A percentile compares a stretch with the other conserved stretches of the same genome.
These are phyloP conservation scores for Bruguiera hainesii DNA, from an alignment of 441 rosid genomes.

Conservation along the genomic window DNA sequence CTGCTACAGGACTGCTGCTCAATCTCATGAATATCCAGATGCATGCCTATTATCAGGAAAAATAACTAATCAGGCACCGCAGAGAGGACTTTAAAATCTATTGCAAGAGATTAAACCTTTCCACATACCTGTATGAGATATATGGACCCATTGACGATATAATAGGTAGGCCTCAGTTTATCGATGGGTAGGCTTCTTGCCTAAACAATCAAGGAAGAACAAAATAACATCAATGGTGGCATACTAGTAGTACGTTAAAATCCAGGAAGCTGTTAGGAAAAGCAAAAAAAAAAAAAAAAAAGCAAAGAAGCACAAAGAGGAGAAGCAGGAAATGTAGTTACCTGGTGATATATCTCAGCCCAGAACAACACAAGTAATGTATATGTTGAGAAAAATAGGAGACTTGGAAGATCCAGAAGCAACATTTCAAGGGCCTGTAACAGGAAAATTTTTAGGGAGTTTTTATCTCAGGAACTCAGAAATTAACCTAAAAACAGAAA, in stretches of 20 bases:
- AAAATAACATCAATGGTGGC: not conserved
- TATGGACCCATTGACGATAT: slow-evolving; percentile 35
- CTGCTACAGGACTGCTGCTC: slow-evolving; percentile 24
- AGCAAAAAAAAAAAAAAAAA: not conserved
- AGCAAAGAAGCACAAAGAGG: not conserved
- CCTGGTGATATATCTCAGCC: slow-evolving; percentile 72
- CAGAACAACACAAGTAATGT: slow-evolving; percentile 55
- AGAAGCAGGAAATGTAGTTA: not conserved
- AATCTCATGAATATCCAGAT: slow-evolving; percentile 42
- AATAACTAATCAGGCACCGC: not conserved
- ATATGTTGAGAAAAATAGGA: slow-evolving; percentile 56
- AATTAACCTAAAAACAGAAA: not conserved
- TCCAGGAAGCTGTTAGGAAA: not conserved
- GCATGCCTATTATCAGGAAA: slow-evolving; percentile 33
- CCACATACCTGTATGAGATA: slow-evolving; percentile 46
- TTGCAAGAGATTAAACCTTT: not conserved
- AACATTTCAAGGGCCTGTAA: slow-evolving; percentile 44
- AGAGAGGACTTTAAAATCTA: not conserved
- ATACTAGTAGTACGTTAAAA: no score
- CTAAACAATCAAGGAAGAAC: slow-evolving; percentile 23
- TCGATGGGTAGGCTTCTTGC: slow-evolving; percentile 57
- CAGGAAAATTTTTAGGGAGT: slow-evolving; percentile 7
- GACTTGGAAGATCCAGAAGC: slow-evolving; percentile 53
- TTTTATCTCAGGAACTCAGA: not conserved
- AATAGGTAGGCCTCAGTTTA: slow-evolving; percentile 52